These are phyloP conservation scores for Aphanoascus verrucosus DNA, from an alignment of 2,329 filamentous ascomycete species.

Conservation along the genomic window DNA sequence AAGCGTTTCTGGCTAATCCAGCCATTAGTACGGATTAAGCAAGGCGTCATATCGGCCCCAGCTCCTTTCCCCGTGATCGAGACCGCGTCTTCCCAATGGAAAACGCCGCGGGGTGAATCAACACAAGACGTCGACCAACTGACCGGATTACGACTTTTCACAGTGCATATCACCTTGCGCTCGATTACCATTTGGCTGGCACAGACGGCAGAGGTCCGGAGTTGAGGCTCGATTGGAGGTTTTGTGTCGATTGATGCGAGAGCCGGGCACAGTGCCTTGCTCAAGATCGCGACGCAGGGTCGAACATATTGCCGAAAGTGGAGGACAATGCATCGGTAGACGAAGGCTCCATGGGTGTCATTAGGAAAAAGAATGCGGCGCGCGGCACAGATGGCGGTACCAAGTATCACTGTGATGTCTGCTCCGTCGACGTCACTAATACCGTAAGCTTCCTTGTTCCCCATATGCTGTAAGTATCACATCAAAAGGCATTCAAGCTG, in stretches of 20 bases:
- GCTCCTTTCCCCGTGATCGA: no score
- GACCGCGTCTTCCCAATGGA: neutral
- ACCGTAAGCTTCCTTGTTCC: slow-evolving; percentile 53
- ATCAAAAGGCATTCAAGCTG: slow-evolving; percentile 1
- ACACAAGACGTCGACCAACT: neutral
- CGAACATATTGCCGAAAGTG: slow-evolving; percentile 4
- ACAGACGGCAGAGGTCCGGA: neutral
- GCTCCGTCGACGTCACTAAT: slow-evolving; percentile 90
- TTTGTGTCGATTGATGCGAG: slow-evolving; percentile 8
- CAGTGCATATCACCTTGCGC: neutral
- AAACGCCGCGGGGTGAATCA: neutral
- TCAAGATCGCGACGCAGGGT: slow-evolving; percentile 6
- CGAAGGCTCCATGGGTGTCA: slow-evolving; percentile 63
- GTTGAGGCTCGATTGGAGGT: neutral
- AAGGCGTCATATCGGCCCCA: no score
- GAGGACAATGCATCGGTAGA: slow-evolving; percentile 16
- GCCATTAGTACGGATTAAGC: no score
- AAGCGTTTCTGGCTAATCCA: no score
- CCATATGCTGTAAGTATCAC: neutral
- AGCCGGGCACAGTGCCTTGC: slow-evolving; percentile 6
- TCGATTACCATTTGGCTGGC: neutral
- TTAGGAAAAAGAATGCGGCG: slow-evolving; percentile 86
- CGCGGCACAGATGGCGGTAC: slow-evolving; percentile 77
- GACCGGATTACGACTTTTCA: neutral
- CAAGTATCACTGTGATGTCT: slow-evolving; percentile 96